Conservation (phyloP, 805 yeast genomes). For the Nakazawaea siamensis region DNA sequence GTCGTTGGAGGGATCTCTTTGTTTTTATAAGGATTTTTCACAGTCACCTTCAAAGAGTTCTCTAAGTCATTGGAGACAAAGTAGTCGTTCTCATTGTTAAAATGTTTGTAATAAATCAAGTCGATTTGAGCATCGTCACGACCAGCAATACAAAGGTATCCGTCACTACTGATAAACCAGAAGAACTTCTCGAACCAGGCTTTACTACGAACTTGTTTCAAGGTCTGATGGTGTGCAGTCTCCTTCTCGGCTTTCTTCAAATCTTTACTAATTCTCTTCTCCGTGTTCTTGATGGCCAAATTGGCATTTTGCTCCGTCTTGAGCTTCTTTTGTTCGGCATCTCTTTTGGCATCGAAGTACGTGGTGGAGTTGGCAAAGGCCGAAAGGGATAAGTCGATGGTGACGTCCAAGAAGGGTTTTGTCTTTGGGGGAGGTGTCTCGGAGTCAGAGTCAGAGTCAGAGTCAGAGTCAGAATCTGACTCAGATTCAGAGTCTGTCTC, state of each 20-base stretch:
- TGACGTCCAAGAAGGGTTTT: slow-evolving; percentile 38
- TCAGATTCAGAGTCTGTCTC: slow-evolving; percentile 18
- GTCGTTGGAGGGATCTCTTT: slow-evolving; percentile 80
- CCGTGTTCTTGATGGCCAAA: slow-evolving; percentile 77
- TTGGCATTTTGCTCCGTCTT: slow-evolving; percentile 74
- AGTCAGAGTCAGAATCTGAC: slow-evolving; percentile 26
- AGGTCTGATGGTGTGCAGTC: slow-evolving; percentile 28
- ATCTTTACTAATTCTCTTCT: slow-evolving; percentile 66
- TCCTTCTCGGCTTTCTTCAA: slow-evolving; percentile 52
- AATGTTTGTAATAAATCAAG: slow-evolving; percentile 69
- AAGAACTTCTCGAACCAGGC: slow-evolving; percentile 90
- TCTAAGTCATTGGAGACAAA: slow-evolving; percentile 70
- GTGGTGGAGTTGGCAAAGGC: slow-evolving; percentile 85
- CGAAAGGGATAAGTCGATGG: slow-evolving; percentile 60
- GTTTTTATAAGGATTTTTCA: slow-evolving; percentile 69
- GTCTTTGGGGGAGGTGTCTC: slow-evolving; percentile 7
- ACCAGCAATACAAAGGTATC: slow-evolving; percentile 80
- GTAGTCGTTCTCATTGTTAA: slow-evolving; percentile 59
- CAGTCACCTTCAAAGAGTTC: slow-evolving; percentile 66
- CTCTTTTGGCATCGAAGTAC: slow-evolving; percentile 71
- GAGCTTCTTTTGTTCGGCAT: slow-evolving; percentile 68
- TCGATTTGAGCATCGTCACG: slow-evolving; percentile 76
- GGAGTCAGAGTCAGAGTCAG: slow-evolving; percentile 21
- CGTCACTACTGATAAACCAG: slow-evolving; percentile 93
- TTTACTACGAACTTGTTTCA: slow-evolving; percentile 60